Evolutionary conservation across 805 yeast species (phyloP), one percentile per base, ranked within the genome.

Genomic region (Candida yuanshanica): DNA sequence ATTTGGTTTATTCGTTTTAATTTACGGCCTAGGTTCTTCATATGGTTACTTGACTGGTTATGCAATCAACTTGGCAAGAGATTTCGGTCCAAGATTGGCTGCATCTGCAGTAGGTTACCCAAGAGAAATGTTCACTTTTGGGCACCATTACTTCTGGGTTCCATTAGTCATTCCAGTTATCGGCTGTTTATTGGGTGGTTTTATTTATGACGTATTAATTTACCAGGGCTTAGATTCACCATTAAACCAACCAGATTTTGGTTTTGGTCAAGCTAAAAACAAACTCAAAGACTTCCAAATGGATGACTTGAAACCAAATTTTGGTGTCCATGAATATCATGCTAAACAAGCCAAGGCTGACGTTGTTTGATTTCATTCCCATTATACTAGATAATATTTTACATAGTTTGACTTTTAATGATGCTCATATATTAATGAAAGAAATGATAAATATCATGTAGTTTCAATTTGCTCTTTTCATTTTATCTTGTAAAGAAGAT

Each of bases 31-130:
- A 35, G 78, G 76, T 52, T 62, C 72, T n/a, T 56, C 74, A 10
- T 62, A 69, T 47, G 75, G 77, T 36, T 70, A 63, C 55, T 71
- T 70, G 52, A 74, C 80, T n/a, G 78, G 77, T 16, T 71, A 70
- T 49, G 79, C 79, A 32, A 57, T 75, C 51, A 75, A 75, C 58
- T 59, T 68, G 42, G 79, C 79, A 24, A 70, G 81, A 59, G 81
- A 75, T 57, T 62, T 74, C 38, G 77, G 73, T 17, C 80, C 81
- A 42, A 60, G 81, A 49, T 51, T 75, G 32, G 76, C 75, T 26
- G 57, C 75, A 16, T 62, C 64, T 31, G 59, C 72, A 39, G 63
- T 71, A 27, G 81, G 81, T 23, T 71, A 72, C 46, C 68, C 71
- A 32, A 53, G 55, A 23, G 67, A 57, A 27, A 60, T 55, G 49